These are phyloP conservation scores for Neonectria faginata DNA, from an alignment of 2,329 filamentous ascomycete species.

Conservation along the genomic window DNA sequence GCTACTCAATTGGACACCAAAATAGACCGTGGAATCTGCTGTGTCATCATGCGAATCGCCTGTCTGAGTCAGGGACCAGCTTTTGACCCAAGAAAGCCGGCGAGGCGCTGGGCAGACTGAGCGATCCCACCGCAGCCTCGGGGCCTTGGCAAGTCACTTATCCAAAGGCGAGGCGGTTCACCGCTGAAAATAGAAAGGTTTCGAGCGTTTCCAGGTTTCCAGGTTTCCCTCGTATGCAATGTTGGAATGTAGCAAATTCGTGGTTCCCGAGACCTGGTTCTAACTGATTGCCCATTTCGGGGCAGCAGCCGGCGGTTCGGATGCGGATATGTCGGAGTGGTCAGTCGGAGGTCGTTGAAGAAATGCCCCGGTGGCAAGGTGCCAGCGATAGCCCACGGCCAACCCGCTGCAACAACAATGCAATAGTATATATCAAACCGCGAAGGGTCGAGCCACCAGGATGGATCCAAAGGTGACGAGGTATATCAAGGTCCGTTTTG, in stretches of 20 bases:
- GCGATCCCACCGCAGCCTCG: neutral
- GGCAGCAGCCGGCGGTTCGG: conserved; percentile 29
- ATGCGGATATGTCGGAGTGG: conserved; percentile 37
- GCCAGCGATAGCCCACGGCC: conserved; percentile 24
- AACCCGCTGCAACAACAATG: conserved; percentile 17
- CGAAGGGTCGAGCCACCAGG: neutral
- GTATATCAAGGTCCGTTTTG: conserved; percentile 1
- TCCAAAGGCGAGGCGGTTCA: neutral
- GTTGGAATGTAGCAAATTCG: too few species aligned
- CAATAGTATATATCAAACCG: neutral
- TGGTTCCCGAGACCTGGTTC: neutral
- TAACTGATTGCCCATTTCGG: conserved; percentile 17
- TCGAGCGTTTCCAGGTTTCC: neutral
- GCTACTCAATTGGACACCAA: neutral
- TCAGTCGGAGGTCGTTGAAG: conserved; percentile 31
- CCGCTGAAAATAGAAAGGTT: neutral
- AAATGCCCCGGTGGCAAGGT: conserved; percentile 16
- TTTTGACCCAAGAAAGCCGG: neutral
- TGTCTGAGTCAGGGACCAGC: neutral
- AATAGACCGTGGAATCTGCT: neutral
- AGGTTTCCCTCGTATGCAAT: neutral
- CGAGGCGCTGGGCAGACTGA: conserved; percentile 1
- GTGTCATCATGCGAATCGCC: neutral
- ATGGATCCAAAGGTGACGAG: neutral
- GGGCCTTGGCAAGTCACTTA: neutral